Percentiles rank a stretch among this genome's conserved stretches.
Conservation (phyloP, 169 alveolate species). For the Cryptosporidium sp. region DNA sequence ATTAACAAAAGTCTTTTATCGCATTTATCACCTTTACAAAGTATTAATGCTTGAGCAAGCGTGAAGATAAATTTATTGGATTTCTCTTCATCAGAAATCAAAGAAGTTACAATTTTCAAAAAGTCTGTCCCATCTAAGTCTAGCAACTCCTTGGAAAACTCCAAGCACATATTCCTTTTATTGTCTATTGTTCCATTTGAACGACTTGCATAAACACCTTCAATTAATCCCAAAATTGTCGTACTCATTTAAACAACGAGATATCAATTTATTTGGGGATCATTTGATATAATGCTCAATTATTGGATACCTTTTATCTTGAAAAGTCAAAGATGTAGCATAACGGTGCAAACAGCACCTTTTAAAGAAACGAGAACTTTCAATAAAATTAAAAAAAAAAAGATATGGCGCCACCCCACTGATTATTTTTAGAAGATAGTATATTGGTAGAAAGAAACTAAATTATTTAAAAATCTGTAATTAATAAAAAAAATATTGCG, state of each 20-base stretch:
- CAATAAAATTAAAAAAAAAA: neutral
- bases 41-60: slow-evolving; percentile 21
- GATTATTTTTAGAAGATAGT: neutral
- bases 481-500: neutral
- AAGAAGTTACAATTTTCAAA: neutral
- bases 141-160: slow-evolving; percentile 1
- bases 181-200: neutral
- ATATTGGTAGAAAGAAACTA: neutral
- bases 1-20: slow-evolving; percentile 26
- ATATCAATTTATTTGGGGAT: neutral
- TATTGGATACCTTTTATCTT: neutral
- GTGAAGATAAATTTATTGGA: slow-evolving; percentile 27
- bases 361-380: neutral
- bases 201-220: slow-evolving; percentile 14
- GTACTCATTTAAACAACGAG: neutral
- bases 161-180: slow-evolving; percentile 4
- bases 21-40: slow-evolving; percentile 33
- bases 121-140: slow-evolving; percentile 3
- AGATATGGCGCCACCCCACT: slow-evolving; percentile 33
- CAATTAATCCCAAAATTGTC: slow-evolving; percentile 20
- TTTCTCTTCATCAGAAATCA: slow-evolving; percentile 30
- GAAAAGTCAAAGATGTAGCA: neutral
- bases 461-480: neutral
- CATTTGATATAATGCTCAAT: neutral
- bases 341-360: slow-evolving; percentile 1